Base-by-base conservation (phyloP, 176 grass and related monocot genomes). In the Avena eriantha region DNA sequence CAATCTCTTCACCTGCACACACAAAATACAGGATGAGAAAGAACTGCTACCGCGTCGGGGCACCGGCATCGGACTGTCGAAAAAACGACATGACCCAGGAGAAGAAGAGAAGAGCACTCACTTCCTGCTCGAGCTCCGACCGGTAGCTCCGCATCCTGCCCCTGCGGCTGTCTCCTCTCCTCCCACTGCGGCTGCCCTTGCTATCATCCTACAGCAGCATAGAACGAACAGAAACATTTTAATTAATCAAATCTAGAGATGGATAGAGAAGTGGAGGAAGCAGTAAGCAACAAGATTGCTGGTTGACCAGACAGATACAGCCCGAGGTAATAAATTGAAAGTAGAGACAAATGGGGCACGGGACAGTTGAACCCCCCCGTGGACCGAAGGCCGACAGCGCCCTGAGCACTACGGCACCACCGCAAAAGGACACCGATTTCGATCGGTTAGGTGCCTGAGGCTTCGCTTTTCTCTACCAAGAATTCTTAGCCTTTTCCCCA, bases 81-180 rank as follows among this genome's bases (percentile, higher is more conserved):
- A 67, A 85, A 85, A 78, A 59, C 46, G 4, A 49, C 73, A 77
- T 18, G 71, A 22, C 61, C 9, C 9, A 31, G 69, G 65, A 69
- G 54, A 69, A 69, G 54, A 69, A 49, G 23, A 73, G 70, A 73
- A 50, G 47, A 76, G 47, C 46, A 89, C 85, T 53, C 82, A 95
- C 93, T 77, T 98, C 96, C 73, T 92, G 83, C 89, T 98, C 88
- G 1, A 98, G 96, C 64, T 95, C 93, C 24, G 80, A 89, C 73
- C 86, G 92, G 73, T 98, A 94, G 47, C 57, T 78, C 68, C 81
- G 79, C 89, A 86, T 92, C 69, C 71, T 92, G 41, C 26, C 66
- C 15, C 23, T 75, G 36, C 69, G 80, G 53, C 66, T 88, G 65
- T 88, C 93, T 73, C 80, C 90, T 36, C 73, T 94, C 63, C 77